phyloP scores from a whole-genome alignment of 768 basidiomycete genomes.

The Leccinellum albellum region DNA sequence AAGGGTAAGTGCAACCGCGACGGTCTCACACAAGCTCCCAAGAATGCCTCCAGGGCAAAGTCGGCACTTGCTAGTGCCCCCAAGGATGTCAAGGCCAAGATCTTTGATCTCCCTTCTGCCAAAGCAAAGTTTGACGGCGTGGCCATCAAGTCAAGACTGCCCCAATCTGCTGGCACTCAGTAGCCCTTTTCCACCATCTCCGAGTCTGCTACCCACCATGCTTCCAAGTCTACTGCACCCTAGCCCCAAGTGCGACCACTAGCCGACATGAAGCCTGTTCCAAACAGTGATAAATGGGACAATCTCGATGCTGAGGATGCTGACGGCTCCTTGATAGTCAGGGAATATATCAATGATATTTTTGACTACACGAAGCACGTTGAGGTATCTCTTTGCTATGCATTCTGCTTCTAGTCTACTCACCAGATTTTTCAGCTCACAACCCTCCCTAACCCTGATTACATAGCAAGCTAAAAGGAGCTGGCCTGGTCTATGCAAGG shows the following conservation, averaged over 20 bases:
- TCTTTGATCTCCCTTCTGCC: constrained; percentile 36
- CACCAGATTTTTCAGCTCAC: constrained; percentile 42
- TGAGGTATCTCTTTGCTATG: constrained; percentile 53
- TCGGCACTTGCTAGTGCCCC: constrained; percentile 32
- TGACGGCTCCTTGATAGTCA: constrained; percentile 95
- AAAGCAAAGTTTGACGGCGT: constrained; percentile 62
- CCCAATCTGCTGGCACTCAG: constrained; percentile 33
- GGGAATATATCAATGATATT: constrained; percentile 92
- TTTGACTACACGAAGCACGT: constrained; percentile 84
- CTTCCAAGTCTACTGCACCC: constrained; percentile 27
- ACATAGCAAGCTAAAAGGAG: constrained; percentile 81
- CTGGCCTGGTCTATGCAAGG: constrained; percentile 88
- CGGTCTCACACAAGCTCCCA: constrained; percentile 66
- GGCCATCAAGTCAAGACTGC: constrained; percentile 49
- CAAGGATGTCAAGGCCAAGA: constrained; percentile 52
- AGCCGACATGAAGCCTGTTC: constrained; percentile 46
- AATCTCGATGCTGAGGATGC: constrained; percentile 90
- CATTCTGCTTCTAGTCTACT: neutral
- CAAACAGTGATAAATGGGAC: constrained; percentile 70
- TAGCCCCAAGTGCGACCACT: constrained; percentile 22
- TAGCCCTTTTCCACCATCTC: constrained; percentile 56
- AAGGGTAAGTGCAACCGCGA: constrained; percentile 73
- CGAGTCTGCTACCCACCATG: constrained; percentile 40
- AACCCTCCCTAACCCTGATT: constrained; percentile 80
- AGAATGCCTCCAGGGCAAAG: constrained; percentile 44